A percentile compares a stretch with the other conserved stretches of the same genome.
These are phyloP conservation scores for Cercospora sojina DNA, from an alignment of 2,329 filamentous ascomycete genomes.

Conservation along the genomic window DNA sequence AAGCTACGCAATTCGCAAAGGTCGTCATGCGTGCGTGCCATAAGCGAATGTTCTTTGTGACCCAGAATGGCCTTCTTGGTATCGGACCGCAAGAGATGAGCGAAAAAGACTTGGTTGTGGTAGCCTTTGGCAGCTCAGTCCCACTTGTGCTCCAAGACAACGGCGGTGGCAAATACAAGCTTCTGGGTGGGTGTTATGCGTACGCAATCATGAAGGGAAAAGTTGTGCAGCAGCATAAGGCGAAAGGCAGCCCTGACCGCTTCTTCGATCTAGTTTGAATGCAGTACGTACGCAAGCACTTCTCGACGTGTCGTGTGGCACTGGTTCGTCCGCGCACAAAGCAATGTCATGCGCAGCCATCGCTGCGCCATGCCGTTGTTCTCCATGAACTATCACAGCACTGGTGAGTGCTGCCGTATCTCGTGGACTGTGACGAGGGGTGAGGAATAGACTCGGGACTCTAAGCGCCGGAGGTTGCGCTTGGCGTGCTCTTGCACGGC, in stretches of 20 bases:
- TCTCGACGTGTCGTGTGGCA: no score
- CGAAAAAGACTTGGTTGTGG: neutral
- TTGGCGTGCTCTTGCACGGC: neutral
- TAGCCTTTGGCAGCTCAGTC: neutral
- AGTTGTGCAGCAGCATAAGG: neutral
- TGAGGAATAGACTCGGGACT: neutral
- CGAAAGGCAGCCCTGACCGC: no score
- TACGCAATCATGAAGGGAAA: constrained; percentile 11
- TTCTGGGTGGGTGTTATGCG: constrained; percentile 14
- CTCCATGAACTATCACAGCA: no score
- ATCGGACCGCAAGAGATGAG: neutral
- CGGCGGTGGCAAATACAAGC: neutral
- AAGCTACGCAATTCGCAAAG: no score
- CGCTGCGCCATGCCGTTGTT: no score
- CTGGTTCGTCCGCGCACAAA: no score
- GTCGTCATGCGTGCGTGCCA: neutral
- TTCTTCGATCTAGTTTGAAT: no score
- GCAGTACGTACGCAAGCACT: no score
- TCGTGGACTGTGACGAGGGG: no score
- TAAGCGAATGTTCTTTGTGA: neutral
- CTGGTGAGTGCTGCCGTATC: no score
- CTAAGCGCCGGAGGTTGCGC: neutral
- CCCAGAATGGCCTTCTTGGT: neutral
- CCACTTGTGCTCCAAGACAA: neutral
- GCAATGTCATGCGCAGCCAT: no score